Evolutionary conservation across 106 monocot species (phyloP).

Genomic region (Xerophyta viscosa): DNA sequence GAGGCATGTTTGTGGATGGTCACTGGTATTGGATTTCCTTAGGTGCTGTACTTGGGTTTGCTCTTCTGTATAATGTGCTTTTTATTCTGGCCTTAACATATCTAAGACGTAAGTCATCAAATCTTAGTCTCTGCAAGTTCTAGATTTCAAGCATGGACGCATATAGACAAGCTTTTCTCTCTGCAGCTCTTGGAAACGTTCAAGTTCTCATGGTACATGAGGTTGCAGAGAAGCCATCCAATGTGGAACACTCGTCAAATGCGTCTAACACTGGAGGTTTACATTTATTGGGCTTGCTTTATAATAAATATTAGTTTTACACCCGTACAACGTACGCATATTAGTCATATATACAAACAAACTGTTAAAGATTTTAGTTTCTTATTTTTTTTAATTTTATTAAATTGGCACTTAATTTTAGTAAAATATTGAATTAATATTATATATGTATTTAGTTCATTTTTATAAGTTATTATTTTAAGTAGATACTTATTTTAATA

Average conservation of each 20-base stretch:
- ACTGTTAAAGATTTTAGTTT: too few species aligned
- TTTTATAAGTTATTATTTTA: too few species aligned
- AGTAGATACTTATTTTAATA: too few species aligned
- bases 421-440: too few species aligned
- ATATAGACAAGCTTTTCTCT: neutral
- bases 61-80: neutral
- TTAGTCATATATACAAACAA: neutral
- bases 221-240: neutral
- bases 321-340: neutral
- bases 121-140: neutral
- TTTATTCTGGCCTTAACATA: neutral
- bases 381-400: too few species aligned
- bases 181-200: neutral
- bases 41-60: neutral
- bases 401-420: too few species aligned
- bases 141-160: neutral
- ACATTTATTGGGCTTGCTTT: too few species aligned
- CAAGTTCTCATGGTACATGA: neutral
- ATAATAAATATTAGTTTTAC: neutral
- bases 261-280: neutral
- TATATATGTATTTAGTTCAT: too few species aligned
- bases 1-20: slow-evolving; percentile 42
- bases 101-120: slow-evolving; percentile 1
- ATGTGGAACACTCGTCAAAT: neutral
- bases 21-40: slow-evolving; percentile 33